These are phyloP conservation scores for Apophysomyces variabilis DNA, from an alignment of 371 early-diverging fungal genomes.

Conservation along the genomic window DNA sequence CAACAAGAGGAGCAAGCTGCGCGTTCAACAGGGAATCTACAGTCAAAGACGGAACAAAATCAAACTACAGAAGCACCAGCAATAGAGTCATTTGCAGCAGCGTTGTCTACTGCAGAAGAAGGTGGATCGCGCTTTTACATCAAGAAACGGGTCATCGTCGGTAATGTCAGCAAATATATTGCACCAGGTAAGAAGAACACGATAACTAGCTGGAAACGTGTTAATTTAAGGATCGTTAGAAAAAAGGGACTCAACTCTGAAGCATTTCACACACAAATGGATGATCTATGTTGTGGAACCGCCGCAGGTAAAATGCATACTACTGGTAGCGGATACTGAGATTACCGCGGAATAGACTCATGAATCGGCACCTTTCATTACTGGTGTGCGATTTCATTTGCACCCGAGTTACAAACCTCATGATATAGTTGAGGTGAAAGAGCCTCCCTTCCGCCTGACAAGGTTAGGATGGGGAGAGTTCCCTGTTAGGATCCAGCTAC, in stretches of 20 bases:
- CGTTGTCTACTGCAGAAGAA: constrained; percentile 30
- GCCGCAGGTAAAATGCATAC: constrained; percentile 36
- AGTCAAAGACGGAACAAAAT: constrained; percentile 5
- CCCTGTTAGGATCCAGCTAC: constrained; percentile 81
- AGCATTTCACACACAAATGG: constrained; percentile 85
- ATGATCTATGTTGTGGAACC: constrained; percentile 83
- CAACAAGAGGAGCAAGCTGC: not conserved
- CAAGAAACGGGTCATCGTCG: constrained; percentile 77
- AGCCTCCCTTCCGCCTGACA: constrained; percentile 83
- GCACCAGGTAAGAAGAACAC: constrained; percentile 47
- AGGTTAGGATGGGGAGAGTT: constrained; percentile 96
- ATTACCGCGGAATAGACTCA: constrained; percentile 25
- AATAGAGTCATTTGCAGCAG: constrained; percentile 40
- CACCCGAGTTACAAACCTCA: constrained; percentile 91
- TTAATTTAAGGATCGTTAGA: constrained; percentile 29
- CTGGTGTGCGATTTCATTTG: constrained; percentile 82
- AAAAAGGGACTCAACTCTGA: constrained; percentile 63
- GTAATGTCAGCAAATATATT: constrained; percentile 84
- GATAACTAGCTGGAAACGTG: not conserved
- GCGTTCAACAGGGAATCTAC: not conserved
- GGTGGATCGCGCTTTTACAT: constrained; percentile 86
- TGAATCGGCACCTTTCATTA: constrained; percentile 70
- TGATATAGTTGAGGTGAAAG: constrained; percentile 80
- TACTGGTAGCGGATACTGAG: not conserved
- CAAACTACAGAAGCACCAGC: constrained; percentile 12